Conservation (phyloP, 768 basidiomycete species). For the Suillus americanus region DNA sequence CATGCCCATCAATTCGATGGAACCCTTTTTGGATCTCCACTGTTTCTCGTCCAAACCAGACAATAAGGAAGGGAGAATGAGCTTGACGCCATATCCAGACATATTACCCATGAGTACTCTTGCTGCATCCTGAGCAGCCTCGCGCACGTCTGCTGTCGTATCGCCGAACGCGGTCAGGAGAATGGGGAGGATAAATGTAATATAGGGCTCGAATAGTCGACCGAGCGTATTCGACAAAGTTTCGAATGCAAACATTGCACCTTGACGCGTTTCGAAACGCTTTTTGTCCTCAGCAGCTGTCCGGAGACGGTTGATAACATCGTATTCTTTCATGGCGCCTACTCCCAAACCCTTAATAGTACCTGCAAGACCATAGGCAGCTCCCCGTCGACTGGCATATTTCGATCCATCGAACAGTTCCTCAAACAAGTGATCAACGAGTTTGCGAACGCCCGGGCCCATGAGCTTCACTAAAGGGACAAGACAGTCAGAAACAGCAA, state of each 20-base stretch:
- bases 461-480: slow-evolving; percentile 81
- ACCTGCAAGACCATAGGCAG: slow-evolving; percentile 94
- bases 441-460: slow-evolving; percentile 41
- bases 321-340: slow-evolving; percentile 78
- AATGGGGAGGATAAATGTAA: slow-evolving; percentile 79
- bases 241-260: slow-evolving; percentile 93
- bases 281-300: slow-evolving; percentile 88
- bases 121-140: slow-evolving; percentile 89
- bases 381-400: slow-evolving; percentile 94
- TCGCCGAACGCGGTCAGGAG: slow-evolving; percentile 88
- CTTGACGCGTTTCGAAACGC: slow-evolving; percentile 82
- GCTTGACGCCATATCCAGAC: slow-evolving; percentile 93
- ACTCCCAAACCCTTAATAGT: slow-evolving; percentile 91
- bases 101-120: slow-evolving; percentile 94
- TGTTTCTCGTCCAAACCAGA: slow-evolving; percentile 96
- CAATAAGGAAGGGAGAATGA: slow-evolving; percentile 86
- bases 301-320: slow-evolving; percentile 71
- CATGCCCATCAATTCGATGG: slow-evolving; percentile 94
- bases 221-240: slow-evolving; percentile 85
- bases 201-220: slow-evolving; percentile 91
- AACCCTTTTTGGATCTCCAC: slow-evolving; percentile 97
- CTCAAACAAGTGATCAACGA: slow-evolving; percentile 77
- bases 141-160: slow-evolving; percentile 80
- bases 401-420: slow-evolving; percentile 78
- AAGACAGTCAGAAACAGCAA: slow-evolving; percentile 94